Evolutionary conservation across 495 filamentous ascomycete species (phyloP).

Genomic region (Hypoxylon trugodes): DNA sequence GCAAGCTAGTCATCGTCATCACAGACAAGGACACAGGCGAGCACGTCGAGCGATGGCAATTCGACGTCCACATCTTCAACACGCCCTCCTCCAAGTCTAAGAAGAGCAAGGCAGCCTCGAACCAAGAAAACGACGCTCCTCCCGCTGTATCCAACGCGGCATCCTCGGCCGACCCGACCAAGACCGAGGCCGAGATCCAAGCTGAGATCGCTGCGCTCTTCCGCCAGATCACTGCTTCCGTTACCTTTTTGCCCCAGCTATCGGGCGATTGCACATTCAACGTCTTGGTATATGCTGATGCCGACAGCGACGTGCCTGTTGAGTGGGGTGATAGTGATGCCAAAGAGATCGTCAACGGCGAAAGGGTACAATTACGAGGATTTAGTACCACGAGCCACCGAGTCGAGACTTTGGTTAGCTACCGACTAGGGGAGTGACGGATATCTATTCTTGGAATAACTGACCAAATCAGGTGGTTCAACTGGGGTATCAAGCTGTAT

Average conservation of each 20-base stretch:
- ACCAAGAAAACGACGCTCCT: conserved; percentile 52
- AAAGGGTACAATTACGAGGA: conserved; percentile 93
- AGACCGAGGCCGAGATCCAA: conserved; percentile 93
- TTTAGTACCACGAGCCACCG: conserved; percentile 94
- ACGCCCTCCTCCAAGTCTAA: conserved; percentile 53
- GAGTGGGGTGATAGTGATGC: conserved; percentile 99
- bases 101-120: conserved; percentile 60
- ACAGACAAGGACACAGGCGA: conserved; percentile 96
- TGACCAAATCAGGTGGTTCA: neutral
- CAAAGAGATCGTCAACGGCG: conserved; percentile 94
- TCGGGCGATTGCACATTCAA: conserved; percentile 97
- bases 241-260: conserved; percentile 94
- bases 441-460: neutral
- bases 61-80: conserved; percentile 88
- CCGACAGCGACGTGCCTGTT: conserved; percentile 93
- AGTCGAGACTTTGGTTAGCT: conserved; percentile 94
- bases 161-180: conserved; percentile 65
- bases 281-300: conserved; percentile 96
- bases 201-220: conserved; percentile 94
- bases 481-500: neutral
- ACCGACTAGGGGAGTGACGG: conserved; percentile 68
- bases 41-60: conserved; percentile 96
- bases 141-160: conserved; percentile 37
- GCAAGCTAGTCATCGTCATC: conserved; percentile 94
- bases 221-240: conserved; percentile 96